Evolutionary conservation across 345 rosid genomes (phyloP).

Genomic region (Eucalyptus regnans): DNA sequence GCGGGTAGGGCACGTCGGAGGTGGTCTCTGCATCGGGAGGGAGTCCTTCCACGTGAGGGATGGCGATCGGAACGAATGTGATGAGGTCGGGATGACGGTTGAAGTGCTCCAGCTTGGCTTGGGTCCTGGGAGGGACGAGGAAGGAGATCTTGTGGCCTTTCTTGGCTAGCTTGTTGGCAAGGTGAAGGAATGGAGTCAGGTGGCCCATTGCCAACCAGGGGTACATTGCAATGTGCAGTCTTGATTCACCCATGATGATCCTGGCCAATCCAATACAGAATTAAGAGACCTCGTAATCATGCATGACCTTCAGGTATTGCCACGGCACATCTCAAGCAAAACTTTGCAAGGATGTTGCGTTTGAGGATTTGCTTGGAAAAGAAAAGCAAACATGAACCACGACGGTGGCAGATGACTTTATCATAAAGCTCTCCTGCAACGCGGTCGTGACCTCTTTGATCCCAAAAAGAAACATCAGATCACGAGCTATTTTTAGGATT

Average conservation of each 20-base stretch:
- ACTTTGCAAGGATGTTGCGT: background rate
- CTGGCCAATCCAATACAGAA: background rate
- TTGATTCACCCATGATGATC: background rate
- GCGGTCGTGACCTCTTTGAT: background rate
- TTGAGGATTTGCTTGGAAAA: background rate
- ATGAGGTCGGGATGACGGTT: constrained; percentile 25
- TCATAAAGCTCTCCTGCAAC: background rate
- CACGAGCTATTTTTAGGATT: background rate
- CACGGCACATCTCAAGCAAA: background rate
- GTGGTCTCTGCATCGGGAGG: constrained; percentile 17
- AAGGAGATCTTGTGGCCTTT: constrained; percentile 35
- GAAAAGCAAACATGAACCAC: background rate
- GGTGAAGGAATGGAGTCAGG: constrained; percentile 42
- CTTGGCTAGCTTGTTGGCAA: constrained; percentile 44
- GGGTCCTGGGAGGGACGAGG: constrained; percentile 31
- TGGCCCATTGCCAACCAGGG: constrained; percentile 61
- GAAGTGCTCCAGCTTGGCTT: constrained; percentile 7
- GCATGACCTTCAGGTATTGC: background rate
- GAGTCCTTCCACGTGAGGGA: constrained; percentile 32
- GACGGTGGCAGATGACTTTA: background rate
- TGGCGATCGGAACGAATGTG: constrained; percentile 10
- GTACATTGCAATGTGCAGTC: constrained; percentile 31
- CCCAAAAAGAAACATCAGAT: background rate
- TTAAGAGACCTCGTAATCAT: background rate
- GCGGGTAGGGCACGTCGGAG: constrained; percentile 2